Conservation (phyloP, 2,329 filamentous ascomycete species). For the Aspergillus fumigatiaffinis region DNA sequence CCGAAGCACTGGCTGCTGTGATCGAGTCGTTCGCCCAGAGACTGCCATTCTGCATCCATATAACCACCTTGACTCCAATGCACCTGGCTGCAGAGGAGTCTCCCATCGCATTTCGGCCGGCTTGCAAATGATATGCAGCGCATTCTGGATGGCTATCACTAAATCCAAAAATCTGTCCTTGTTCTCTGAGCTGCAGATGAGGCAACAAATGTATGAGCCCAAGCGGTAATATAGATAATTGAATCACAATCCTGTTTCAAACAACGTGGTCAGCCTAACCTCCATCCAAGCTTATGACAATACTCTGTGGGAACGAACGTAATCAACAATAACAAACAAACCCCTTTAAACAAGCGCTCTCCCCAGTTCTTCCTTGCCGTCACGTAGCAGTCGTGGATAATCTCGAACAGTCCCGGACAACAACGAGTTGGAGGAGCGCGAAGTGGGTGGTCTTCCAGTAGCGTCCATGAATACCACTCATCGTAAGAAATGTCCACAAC, state of each 20-base stretch:
- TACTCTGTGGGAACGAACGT: conserved; percentile 10
- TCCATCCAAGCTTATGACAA: not conserved
- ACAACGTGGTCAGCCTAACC: no score
- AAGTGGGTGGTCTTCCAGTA: conserved; percentile 33
- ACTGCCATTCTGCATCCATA: conserved; percentile 22
- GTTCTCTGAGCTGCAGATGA: not conserved
- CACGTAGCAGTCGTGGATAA: conserved; percentile 14
- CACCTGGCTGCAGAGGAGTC: conserved; percentile 22
- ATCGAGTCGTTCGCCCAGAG: conserved; percentile 19
- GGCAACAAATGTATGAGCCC: not conserved
- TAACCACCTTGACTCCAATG: conserved; percentile 21
- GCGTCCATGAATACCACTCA: conserved; percentile 12
- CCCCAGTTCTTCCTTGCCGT: conserved; percentile 16
- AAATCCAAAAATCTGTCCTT: not conserved
- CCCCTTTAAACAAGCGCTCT: conserved; percentile 18
- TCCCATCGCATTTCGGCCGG: conserved; percentile 16
- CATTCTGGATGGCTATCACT: conserved; percentile 5
- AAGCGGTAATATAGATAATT: not conserved
- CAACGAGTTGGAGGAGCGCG: conserved; percentile 30
- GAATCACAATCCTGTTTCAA: not conserved
- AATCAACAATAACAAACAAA: conserved; percentile 23
- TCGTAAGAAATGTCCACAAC: conserved; percentile 5
- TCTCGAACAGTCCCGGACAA: conserved; percentile 22
- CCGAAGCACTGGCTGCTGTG: conserved; percentile 4
- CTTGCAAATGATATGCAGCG: conserved; percentile 14